Evolutionary conservation across 176 grass and related monocot genomes (phyloP).

Genomic region (Poa annua): DNA sequence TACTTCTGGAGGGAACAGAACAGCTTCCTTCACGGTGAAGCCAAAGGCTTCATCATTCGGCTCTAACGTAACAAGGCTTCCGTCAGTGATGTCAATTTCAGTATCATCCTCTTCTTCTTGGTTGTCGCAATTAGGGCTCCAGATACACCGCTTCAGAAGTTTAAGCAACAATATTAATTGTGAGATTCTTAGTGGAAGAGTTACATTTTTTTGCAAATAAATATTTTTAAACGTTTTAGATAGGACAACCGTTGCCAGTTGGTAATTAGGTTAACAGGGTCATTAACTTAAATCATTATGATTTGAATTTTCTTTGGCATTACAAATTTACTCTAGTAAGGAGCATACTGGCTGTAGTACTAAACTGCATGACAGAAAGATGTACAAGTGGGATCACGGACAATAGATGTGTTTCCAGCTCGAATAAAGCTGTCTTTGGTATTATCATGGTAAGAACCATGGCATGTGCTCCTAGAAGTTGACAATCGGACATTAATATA

Average conservation of each 20-base stretch:
- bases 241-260: background rate
- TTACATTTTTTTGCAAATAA: background rate
- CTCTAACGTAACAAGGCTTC: background rate
- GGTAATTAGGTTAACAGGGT: background rate
- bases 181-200: background rate
- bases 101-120: slow-evolving; percentile 50
- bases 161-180: slow-evolving; percentile 24
- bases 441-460: too few relatives aligned
- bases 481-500: background rate
- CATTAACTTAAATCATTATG: background rate
- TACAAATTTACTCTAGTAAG: background rate
- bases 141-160: slow-evolving; percentile 55
- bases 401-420: background rate
- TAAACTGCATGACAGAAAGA: background rate
- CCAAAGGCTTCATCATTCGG: slow-evolving; percentile 57
- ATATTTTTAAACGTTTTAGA: background rate
- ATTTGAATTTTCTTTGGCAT: background rate
- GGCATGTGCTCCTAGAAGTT: slow-evolving; percentile 18
- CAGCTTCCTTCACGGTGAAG: slow-evolving; percentile 83
- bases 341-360: background rate
- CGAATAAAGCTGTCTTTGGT: too few relatives aligned
- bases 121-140: slow-evolving; percentile 56
- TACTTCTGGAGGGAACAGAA: slow-evolving; percentile 85
- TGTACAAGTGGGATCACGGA: background rate
- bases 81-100: slow-evolving; percentile 29